These are phyloP conservation scores for Lantana camara DNA, from an alignment of 257 asterid species.

Conservation along the genomic window DNA sequence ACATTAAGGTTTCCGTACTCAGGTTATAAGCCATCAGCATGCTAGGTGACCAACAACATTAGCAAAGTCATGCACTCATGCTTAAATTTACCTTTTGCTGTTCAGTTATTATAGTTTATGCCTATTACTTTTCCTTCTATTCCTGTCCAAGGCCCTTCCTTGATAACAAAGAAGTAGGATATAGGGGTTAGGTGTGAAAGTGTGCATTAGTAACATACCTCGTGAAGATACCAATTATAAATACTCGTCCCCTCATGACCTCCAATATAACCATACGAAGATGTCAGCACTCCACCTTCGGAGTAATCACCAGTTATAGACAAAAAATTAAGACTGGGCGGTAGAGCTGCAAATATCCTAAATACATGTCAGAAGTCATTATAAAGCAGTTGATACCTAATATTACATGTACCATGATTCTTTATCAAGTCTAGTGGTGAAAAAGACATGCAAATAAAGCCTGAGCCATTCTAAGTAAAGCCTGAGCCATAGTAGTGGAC, in stretches of 20 bases:
- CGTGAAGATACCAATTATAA: slow-evolving; percentile 85
- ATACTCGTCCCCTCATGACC: slow-evolving; percentile 97
- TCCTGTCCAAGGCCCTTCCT: slow-evolving; percentile 7
- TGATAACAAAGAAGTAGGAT: neutral
- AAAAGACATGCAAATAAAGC: slow-evolving; percentile 15
- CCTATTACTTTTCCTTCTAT: neutral
- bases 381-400: neutral
- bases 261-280: slow-evolving; percentile 94
- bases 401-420: neutral
- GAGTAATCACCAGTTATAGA: slow-evolving; percentile 85
- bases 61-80: neutral
- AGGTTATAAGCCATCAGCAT: slow-evolving; percentile 7
- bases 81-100: neutral
- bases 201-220: slow-evolving; percentile 49
- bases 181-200: slow-evolving; percentile 21
- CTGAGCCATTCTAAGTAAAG: slow-evolving; percentile 9
- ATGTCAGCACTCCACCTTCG: slow-evolving; percentile 88
- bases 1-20: slow-evolving; percentile 4
- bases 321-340: slow-evolving; percentile 91
- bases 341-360: slow-evolving; percentile 70
- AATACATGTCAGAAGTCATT: slow-evolving; percentile 28
- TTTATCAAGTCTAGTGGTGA: slow-evolving; percentile 18
- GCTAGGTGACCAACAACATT: neutral
- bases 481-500: neutral
- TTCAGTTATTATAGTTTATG: slow-evolving; percentile 1